Percentiles rank a stretch among this genome's conserved stretches.
These are phyloP conservation scores for Aspergillus aculeatus DNA, from an alignment of 2,329 filamentous ascomycete species.

Conservation along the genomic window DNA sequence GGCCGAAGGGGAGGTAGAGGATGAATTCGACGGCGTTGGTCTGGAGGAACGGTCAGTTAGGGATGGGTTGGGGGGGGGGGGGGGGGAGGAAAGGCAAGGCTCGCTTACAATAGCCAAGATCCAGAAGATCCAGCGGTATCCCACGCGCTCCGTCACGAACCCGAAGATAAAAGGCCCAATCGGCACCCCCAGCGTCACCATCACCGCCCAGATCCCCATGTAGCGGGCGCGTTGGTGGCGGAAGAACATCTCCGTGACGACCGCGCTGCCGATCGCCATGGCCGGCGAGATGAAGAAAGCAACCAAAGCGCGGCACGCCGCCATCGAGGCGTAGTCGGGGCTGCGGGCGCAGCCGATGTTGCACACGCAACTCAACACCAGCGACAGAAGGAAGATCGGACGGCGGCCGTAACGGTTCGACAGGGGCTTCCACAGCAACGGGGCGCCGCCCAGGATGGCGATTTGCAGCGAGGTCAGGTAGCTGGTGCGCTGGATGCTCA, in stretches of 20 bases:
- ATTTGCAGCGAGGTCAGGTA: slow-evolving; percentile 58
- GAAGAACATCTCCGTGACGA: slow-evolving; percentile 58
- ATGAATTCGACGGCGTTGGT: slow-evolving; percentile 57
- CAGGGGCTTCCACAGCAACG: slow-evolving; percentile 56
- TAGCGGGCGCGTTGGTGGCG: slow-evolving; percentile 51
- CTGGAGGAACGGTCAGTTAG: slow-evolving; percentile 25
- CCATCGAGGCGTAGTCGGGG: slow-evolving; percentile 50
- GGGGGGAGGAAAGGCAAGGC: too few relatives aligned
- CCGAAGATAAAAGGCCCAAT: slow-evolving; percentile 33
- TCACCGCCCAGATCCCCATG: slow-evolving; percentile 56
- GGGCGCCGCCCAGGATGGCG: slow-evolving; percentile 51
- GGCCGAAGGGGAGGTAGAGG: slow-evolving; percentile 54
- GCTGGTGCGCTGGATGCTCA: slow-evolving; percentile 49
- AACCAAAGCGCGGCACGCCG: slow-evolving; percentile 49
- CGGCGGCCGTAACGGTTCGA: slow-evolving; percentile 54
- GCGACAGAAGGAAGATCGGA: slow-evolving; percentile 54
- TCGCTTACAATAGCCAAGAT: slow-evolving; percentile 51
- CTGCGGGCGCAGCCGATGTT: slow-evolving; percentile 56
- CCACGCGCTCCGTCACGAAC: slow-evolving; percentile 49
- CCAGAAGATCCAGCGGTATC: slow-evolving; percentile 60
- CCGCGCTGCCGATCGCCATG: slow-evolving; percentile 52
- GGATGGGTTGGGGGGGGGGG: background rate
- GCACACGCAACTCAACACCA: slow-evolving; percentile 47
- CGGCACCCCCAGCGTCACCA: slow-evolving; percentile 51
- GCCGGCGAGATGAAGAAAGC: slow-evolving; percentile 56